Percentiles rank a stretch among this genome's conserved stretches.
Conservation (phyloP, 169 alveolate species). For the Miamiensis avidus region DNA sequence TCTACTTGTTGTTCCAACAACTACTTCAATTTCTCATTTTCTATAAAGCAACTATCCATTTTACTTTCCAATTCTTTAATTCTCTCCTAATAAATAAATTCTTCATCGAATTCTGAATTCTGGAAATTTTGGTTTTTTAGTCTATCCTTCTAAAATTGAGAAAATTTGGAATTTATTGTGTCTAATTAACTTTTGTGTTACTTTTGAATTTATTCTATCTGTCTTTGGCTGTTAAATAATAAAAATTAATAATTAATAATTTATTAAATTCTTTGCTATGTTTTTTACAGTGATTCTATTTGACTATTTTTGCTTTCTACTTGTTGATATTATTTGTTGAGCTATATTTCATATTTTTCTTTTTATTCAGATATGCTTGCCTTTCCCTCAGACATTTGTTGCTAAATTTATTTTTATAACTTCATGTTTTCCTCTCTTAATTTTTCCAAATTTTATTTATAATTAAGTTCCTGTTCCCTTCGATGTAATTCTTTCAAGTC, state of each 20-base stretch:
- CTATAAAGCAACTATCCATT: neutral
- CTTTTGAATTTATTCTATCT: too few relatives aligned
- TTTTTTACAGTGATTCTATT: neutral
- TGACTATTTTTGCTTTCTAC: too few relatives aligned
- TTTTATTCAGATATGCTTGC: too few relatives aligned
- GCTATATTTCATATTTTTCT: too few relatives aligned
- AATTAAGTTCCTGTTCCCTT: neutral
- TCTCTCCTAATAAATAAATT: neutral
- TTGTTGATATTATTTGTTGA: too few relatives aligned
- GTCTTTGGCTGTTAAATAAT: too few relatives aligned
- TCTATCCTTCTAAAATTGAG: neutral
- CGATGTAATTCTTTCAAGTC: neutral
- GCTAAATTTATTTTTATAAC: neutral
- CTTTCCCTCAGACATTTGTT: too few relatives aligned
- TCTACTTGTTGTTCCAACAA: neutral
- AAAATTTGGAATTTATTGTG: neutral
- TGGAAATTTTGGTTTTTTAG: too few relatives aligned
- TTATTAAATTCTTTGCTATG: too few relatives aligned
- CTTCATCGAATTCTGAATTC: neutral
- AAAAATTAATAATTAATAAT: too few relatives aligned
- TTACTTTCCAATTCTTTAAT: neutral
- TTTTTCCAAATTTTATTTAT: too few relatives aligned
- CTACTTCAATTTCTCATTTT: neutral
- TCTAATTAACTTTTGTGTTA: neutral
- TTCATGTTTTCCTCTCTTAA: neutral